A percentile compares a stretch with the other conserved stretches of the same genome.
Evolutionary conservation across 78 protist species (phyloP).

Genomic region (Speleostelium caveatum): DNA sequence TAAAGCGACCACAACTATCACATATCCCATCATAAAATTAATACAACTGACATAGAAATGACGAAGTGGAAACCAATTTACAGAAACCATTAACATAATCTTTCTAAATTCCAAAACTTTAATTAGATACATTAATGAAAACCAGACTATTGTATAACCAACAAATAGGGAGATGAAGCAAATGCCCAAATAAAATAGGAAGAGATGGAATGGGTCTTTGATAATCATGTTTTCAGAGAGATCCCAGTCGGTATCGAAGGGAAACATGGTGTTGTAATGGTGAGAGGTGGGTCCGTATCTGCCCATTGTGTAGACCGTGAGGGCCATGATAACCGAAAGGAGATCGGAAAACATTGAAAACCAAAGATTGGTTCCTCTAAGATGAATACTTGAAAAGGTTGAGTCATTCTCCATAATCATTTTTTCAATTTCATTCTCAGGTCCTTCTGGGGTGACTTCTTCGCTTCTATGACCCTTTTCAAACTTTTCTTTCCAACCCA

Average conservation of each 20-base stretch:
- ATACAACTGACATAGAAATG: slow-evolving; percentile 70
- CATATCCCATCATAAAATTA: slow-evolving; percentile 70
- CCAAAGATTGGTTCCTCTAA: slow-evolving; percentile 64
- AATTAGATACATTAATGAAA: slow-evolving; percentile 1
- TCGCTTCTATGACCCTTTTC: slow-evolving; percentile 8
- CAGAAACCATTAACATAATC: slow-evolving; percentile 17
- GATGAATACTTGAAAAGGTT: slow-evolving; percentile 8
- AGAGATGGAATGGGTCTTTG: neutral
- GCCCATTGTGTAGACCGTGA: slow-evolving; percentile 61
- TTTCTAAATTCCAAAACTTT: slow-evolving; percentile 46
- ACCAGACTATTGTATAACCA: slow-evolving; percentile 7
- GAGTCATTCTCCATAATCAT: slow-evolving; percentile 52
- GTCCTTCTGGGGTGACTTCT: neutral
- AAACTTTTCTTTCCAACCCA: slow-evolving; percentile 22
- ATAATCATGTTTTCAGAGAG: neutral
- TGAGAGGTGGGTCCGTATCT: slow-evolving; percentile 53
- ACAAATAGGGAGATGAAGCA: slow-evolving; percentile 12
- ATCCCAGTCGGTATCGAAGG: neutral
- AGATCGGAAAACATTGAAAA: slow-evolving; percentile 60
- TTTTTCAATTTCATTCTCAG: slow-evolving; percentile 38
- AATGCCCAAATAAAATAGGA: slow-evolving; percentile 15
- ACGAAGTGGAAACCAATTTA: slow-evolving; percentile 63
- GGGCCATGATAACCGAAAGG: slow-evolving; percentile 24
- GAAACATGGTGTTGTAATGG: slow-evolving; percentile 64
- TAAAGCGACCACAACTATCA: slow-evolving; percentile 66